Base-by-base conservation (phyloP, 176 grass and related monocot genomes). In the Musa troglodytarum region DNA sequence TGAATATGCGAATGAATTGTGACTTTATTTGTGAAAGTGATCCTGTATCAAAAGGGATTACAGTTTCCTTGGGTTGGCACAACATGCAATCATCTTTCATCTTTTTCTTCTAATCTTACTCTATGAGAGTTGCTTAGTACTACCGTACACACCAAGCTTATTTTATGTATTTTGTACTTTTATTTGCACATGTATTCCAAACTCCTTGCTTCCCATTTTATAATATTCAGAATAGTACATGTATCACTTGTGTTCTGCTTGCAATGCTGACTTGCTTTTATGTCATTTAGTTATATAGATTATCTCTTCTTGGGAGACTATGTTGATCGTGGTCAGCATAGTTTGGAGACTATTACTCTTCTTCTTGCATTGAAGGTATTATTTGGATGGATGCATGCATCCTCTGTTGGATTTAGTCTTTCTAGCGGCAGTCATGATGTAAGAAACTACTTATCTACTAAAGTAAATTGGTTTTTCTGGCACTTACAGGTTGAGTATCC, bases 291-390 rank as follows among this genome's bases (percentile, higher is more conserved):
- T 73, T 97, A 97, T 78, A 97, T 97, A 51, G 94, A 97, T 84
- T 97, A 97, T 79, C 90, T 97, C 49, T 97, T 97, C 81, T 87
- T 97, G 86, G 94, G 94, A 91, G 94, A 97, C 83, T 97, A 91
- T 69, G 94, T 97, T 12, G 94, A 97, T 75, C 94, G 94, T 85
- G 94, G 94, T 80, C 90, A 97, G 81, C 94, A 97, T 87, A 97
- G 94, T 87, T 80, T 97, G 86, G 94, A 97, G 74, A 98, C 88
- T 74, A 98, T 98, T 59, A 87, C 90, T 78, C 94, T 98, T 89
- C 94, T 97, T 68, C 88, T 97, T 81, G 94, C 94, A 49, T 77
- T 97, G 54, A 97, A 97, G 94, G 94, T 97, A 82, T 71, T 26
- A 52, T 52, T 77, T 82, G 69, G 21, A 23, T 58, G 7, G 28